phyloP scores from a whole-genome alignment of 257 asterid genomes.

The Haberlea rhodopensis region DNA sequence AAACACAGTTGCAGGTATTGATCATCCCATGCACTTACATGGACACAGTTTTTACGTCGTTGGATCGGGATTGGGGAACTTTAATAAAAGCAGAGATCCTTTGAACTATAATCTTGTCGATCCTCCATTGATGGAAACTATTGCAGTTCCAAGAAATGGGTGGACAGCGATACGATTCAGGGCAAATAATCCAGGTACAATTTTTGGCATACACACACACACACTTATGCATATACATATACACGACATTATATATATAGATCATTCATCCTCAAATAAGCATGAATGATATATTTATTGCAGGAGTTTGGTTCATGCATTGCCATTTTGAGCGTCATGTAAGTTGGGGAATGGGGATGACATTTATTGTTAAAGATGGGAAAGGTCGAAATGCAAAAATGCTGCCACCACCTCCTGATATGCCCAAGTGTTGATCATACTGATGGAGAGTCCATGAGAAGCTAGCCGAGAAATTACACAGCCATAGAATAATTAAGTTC shows the following conservation, averaged over 20 bases:
- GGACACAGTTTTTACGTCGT: conserved; percentile 68
- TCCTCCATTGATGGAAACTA: conserved; percentile 34
- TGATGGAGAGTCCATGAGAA: too few relatives aligned
- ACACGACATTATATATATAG: too few relatives aligned
- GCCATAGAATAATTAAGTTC: too few relatives aligned
- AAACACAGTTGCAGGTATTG: conserved; percentile 37
- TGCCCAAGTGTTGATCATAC: conserved; percentile 30
- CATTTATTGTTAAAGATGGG: conserved; percentile 31
- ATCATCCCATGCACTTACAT: conserved; percentile 73
- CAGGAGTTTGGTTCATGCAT: conserved; percentile 41
- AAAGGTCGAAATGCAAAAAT: conserved; percentile 14
- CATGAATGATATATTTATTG: background rate
- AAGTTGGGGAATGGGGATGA: conserved; percentile 46
- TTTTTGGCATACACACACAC: too few relatives aligned
- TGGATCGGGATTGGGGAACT: conserved; percentile 58
- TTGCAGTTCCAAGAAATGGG: conserved; percentile 34
- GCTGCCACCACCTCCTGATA: conserved; percentile 40
- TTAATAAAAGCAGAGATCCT: conserved; percentile 30
- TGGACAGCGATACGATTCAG: conserved; percentile 40
- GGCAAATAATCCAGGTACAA: conserved; percentile 39
- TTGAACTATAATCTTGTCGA: conserved; percentile 34
- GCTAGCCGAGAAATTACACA: too few relatives aligned
- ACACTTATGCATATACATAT: too few relatives aligned
- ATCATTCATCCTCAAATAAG: too few relatives aligned
- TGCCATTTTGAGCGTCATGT: conserved; percentile 43